A percentile compares a stretch with the other conserved stretches of the same genome.
Conservation (phyloP, 352 stramenopile genomes). For the Globisporangium viniferum region DNA sequence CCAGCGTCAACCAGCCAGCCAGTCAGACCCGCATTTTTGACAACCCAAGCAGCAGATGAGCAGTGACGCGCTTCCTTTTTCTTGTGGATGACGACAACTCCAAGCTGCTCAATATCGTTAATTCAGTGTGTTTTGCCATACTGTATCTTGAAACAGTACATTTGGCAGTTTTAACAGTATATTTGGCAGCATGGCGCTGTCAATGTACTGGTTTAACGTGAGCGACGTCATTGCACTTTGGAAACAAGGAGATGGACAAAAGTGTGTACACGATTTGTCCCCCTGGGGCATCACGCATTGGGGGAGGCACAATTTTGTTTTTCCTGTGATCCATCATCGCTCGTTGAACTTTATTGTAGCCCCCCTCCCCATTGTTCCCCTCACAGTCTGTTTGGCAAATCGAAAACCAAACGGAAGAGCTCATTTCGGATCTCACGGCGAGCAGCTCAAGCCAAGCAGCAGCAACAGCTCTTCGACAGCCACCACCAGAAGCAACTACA, state of each 20-base stretch:
- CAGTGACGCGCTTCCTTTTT: slow-evolving; percentile 2
- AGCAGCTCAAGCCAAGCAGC: slow-evolving; percentile 10
- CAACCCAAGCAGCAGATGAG: background rate
- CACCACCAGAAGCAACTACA: slow-evolving; percentile 12
- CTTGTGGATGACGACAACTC: slow-evolving; percentile 4
- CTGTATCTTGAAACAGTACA: too few relatives aligned
- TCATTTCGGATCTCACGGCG: slow-evolving; percentile 18
- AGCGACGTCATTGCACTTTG: slow-evolving; percentile 8
- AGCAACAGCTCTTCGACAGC: background rate
- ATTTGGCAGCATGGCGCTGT: too few relatives aligned
- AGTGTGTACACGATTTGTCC: background rate
- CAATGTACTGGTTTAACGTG: background rate
- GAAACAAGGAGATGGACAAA: background rate
- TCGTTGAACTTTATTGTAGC: background rate
- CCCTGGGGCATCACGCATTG: background rate
- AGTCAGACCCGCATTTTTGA: background rate
- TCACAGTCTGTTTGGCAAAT: slow-evolving; percentile 2
- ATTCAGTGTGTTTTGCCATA: too few relatives aligned
- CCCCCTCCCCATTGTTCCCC: background rate
- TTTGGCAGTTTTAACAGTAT: too few relatives aligned
- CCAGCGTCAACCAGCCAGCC: background rate
- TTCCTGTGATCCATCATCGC: background rate
- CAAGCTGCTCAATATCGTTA: background rate
- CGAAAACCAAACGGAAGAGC: background rate
- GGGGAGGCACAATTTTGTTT: background rate